phyloP scores from a whole-genome alignment of 257 asterid genomes.

The Salvia rosmarinus region DNA sequence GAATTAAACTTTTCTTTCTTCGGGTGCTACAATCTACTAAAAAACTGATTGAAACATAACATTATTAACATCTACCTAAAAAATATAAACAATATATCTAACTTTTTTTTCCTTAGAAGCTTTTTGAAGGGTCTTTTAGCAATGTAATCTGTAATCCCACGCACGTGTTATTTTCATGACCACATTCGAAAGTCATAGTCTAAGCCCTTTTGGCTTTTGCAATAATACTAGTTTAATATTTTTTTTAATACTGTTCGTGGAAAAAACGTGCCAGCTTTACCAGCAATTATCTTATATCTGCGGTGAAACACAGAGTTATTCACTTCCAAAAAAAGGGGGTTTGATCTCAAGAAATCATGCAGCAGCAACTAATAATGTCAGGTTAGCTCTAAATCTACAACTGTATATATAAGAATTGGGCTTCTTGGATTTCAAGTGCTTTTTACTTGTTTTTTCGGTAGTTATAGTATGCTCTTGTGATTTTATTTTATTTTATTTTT shows the following conservation, averaged over 20 bases:
- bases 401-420: neutral
- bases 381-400: conserved; percentile 41
- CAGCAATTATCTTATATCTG: neutral
- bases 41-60: too few relatives aligned
- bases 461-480: neutral
- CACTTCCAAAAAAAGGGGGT: neutral
- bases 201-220: neutral
- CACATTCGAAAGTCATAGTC: neutral
- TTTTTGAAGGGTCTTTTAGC: too few relatives aligned
- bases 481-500: neutral
- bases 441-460: neutral
- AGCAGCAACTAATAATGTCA: conserved; percentile 47
- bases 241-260: neutral
- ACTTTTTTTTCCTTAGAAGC: too few relatives aligned
- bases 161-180: neutral
- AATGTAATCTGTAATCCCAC: too few relatives aligned
- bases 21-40: too few relatives aligned
- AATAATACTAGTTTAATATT: neutral
- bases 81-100: too few relatives aligned
- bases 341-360: conserved; percentile 39
- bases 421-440: neutral
- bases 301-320: neutral
- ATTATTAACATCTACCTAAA: too few relatives aligned
- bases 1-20: too few relatives aligned
- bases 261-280: neutral